phyloP scores from a whole-genome alignment of 768 basidiomycete genomes.

The Crucibulum laeve region DNA sequence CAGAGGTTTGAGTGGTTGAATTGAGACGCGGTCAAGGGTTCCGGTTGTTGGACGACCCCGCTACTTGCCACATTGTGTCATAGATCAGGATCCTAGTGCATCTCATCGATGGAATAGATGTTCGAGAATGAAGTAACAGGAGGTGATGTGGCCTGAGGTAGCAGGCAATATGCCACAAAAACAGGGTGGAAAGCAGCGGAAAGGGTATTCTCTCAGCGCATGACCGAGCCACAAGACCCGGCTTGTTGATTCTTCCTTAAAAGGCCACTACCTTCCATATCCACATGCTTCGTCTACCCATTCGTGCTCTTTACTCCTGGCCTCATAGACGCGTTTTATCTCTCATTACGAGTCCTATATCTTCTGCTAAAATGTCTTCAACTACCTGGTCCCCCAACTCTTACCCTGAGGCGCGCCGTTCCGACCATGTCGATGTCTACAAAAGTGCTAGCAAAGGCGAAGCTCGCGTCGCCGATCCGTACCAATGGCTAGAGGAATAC shows the following conservation, averaged over 20 bases:
- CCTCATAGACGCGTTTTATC: conserved; percentile 16
- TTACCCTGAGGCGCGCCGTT: conserved; percentile 65
- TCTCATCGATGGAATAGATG: no score
- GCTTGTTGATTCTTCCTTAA: background rate
- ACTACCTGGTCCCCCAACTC: conserved; percentile 50
- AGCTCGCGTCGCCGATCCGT: conserved; percentile 66
- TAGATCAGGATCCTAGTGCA: no score
- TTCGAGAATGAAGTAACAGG: no score
- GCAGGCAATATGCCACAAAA: no score
- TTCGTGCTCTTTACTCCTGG: conserved; percentile 5
- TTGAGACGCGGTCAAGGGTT: no score
- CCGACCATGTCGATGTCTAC: conserved; percentile 65
- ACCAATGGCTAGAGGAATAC: conserved; percentile 69
- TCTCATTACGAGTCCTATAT: conserved; percentile 16
- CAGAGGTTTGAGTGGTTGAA: no score
- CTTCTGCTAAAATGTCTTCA: conserved; percentile 26
- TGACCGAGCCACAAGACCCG: background rate
- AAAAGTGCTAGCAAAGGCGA: conserved; percentile 58
- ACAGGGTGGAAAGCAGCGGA: no score
- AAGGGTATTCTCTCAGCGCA: background rate
- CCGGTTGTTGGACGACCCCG: no score
- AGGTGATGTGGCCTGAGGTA: no score
- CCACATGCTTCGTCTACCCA: conserved; percentile 17
- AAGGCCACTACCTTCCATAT: background rate
- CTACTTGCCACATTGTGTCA: no score